A percentile compares a stretch with the other conserved stretches of the same genome.
Conservation (phyloP, 2,329 filamentous ascomycete species). For the Fusarium sambucinum region DNA sequence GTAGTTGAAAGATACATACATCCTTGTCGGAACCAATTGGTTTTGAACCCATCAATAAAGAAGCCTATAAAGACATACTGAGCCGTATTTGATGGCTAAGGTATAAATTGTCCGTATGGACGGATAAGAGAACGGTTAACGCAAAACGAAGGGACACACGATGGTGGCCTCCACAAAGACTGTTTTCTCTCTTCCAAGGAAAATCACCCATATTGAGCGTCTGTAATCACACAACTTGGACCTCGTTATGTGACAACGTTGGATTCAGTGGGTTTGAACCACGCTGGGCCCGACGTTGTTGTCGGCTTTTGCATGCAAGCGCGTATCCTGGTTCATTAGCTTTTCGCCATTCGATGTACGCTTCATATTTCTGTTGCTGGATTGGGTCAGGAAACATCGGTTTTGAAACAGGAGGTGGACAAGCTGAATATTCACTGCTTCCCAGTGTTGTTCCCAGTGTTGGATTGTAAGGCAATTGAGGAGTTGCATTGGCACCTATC, state of each 20-base stretch:
- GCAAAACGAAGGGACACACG: no score
- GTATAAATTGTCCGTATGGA: neutral
- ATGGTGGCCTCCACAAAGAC: neutral
- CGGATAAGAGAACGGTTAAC: neutral
- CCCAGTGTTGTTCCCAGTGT: slow-evolving; percentile 5
- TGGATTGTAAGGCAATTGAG: slow-evolving; percentile 9
- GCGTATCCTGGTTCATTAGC: slow-evolving; percentile 62
- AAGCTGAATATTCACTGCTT: neutral
- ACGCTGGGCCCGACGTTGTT: slow-evolving; percentile 55
- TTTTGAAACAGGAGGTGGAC: slow-evolving; percentile 52
- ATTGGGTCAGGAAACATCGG: slow-evolving; percentile 56
- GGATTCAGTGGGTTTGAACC: slow-evolving; percentile 22
- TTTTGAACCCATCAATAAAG: neutral
- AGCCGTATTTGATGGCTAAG: neutral
- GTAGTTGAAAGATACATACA: neutral
- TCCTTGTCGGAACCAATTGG: neutral
- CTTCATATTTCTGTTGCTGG: slow-evolving; percentile 61
- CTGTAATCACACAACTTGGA: neutral
- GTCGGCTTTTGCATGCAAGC: slow-evolving; percentile 59
- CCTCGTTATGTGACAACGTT: neutral
- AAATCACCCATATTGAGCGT: neutral
- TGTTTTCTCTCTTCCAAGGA: neutral
- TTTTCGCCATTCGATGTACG: slow-evolving; percentile 63
- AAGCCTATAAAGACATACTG: neutral
- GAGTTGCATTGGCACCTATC: neutral